Base-by-base conservation (phyloP, 164 flowering plant genomes). In the Vitis amurensis region DNA sequence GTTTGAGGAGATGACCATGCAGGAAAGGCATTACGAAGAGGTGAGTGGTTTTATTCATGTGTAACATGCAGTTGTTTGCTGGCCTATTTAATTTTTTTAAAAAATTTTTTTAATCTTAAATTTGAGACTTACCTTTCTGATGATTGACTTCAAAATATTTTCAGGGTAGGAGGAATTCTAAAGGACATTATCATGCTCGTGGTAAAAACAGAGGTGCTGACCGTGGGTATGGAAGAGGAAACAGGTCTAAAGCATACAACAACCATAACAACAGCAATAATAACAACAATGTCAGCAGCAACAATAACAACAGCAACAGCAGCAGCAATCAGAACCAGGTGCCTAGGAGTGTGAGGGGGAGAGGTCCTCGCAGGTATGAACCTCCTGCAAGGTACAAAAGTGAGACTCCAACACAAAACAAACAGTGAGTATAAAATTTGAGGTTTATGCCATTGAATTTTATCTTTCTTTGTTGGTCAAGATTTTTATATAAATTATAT, bases 321-420 rank as follows among this genome's bases (percentile, higher is more conserved):
- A 75, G 66, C 69, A 78, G 65, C 71, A 77, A 74, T 73, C 88
- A 83, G 64, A 81, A 64, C 65, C 78, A 74, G 31, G 76, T 69
- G 59, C 81, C 85, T 12, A 89, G 79, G 77, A 64, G 49, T 83
- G 86, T 89, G 49, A 86, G 90, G 80, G 99, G 98, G 16, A 84
- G 97, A 75, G 97, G 99, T 5, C 93, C 91, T 9, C 78, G 92
- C 75, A 83, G 82, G 71, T 91, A 91, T 78, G 91, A 88, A 69
- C 84, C 87, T 69, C 50, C 81, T 44, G 8, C 50, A 15, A 90
- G 68, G 79, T 82, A 74, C 73, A 78, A 63, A 16, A 66, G 62
- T 27, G 86, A 81, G 62, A 57, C 75, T 15, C 71, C 75, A 65
- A n/a, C 71, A 23, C 89, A 82, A 63, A 83, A 80, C 77, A 89